These are phyloP conservation scores for Aspergillus campestris DNA, from an alignment of 495 filamentous ascomycete genomes.

Conservation along the genomic window DNA sequence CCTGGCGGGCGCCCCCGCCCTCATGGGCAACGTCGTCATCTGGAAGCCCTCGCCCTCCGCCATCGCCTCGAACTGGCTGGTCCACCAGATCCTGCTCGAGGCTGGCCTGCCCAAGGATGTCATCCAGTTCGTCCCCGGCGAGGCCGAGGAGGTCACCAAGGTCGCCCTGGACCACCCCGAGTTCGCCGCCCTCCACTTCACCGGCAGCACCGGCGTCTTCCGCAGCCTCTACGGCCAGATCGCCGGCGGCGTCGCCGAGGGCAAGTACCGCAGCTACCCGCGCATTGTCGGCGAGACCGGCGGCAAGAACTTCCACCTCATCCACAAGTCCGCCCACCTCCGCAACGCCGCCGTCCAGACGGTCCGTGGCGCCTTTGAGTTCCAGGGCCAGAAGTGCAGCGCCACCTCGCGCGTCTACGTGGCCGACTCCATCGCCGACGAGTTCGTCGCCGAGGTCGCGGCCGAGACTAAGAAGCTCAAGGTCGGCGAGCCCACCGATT, in stretches of 20 bases:
- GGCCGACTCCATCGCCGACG: slow-evolving; percentile 57
- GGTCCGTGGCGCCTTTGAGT: slow-evolving; percentile 77
- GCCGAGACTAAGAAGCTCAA: slow-evolving; percentile 57
- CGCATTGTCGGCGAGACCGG: slow-evolving; percentile 81
- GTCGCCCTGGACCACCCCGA: slow-evolving; percentile 59
- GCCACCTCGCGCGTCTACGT: slow-evolving; percentile 73
- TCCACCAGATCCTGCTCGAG: slow-evolving; percentile 77
- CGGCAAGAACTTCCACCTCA: slow-evolving; percentile 82
- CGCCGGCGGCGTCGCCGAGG: slow-evolving; percentile 60
- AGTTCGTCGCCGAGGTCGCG: slow-evolving; percentile 54
- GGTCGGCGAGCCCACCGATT: slow-evolving; percentile 60
- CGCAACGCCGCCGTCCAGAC: slow-evolving; percentile 70
- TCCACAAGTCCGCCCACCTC: slow-evolving; percentile 66
- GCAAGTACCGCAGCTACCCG: slow-evolving; percentile 67
- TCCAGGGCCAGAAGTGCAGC: slow-evolving; percentile 82
- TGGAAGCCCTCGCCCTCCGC: slow-evolving; percentile 82
- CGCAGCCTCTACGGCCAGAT: slow-evolving; percentile 70
- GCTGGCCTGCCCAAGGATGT: slow-evolving; percentile 71
- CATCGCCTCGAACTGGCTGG: slow-evolving; percentile 66
- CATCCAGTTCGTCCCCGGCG: slow-evolving; percentile 77
- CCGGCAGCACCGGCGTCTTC: slow-evolving; percentile 78
- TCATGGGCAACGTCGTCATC: slow-evolving; percentile 79
- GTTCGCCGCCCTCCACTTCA: slow-evolving; percentile 75
- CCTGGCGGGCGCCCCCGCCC: slow-evolving; percentile 62
- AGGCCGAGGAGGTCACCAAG: slow-evolving; percentile 68